Conservation (phyloP, 495 filamentous ascomycete species). For the Rhizodiscina lignyota region DNA sequence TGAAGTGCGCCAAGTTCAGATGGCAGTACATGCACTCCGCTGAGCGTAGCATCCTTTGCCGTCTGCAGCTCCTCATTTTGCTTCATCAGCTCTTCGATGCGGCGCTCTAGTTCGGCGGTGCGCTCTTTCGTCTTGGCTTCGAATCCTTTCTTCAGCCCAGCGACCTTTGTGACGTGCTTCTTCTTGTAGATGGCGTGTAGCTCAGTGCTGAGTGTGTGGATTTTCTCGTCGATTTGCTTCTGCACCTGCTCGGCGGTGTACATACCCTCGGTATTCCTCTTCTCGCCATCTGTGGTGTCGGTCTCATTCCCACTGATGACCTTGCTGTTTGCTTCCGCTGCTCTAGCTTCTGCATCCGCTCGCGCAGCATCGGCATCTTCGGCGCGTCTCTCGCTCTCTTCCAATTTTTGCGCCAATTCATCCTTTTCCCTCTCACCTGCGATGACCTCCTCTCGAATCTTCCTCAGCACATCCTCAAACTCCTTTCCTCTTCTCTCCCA, state of each 20-base stretch:
- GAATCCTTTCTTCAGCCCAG: slow-evolving; percentile 88
- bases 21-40: slow-evolving; percentile 29
- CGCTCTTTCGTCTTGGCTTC: slow-evolving; percentile 80
- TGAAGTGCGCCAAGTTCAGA: slow-evolving; percentile 25
- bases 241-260: slow-evolving; percentile 13
- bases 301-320: slow-evolving; percentile 12
- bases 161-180: slow-evolving; percentile 92
- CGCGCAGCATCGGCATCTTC: slow-evolving; percentile 39
- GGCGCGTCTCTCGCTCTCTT: slow-evolving; percentile 58
- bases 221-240: slow-evolving; percentile 58
- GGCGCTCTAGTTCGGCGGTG: slow-evolving; percentile 52
- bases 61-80: slow-evolving; percentile 58
- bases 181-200: slow-evolving; percentile 86
- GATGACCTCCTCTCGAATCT: slow-evolving; percentile 67
- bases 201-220: slow-evolving; percentile 80
- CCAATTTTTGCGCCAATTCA: slow-evolving; percentile 46
- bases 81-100: slow-evolving; percentile 45
- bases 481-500: slow-evolving; percentile 76
- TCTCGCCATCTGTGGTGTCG: slow-evolving; percentile 5
- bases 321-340: slow-evolving; percentile 20
- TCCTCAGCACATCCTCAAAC: slow-evolving; percentile 63
- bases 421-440: slow-evolving; percentile 60
- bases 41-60: slow-evolving; percentile 48
- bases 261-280: neutral
- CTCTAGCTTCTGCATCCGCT: slow-evolving; percentile 24